Evolutionary conservation across 2,329 filamentous ascomycete species (phyloP).

Genomic region (Pseudocercospora crystallina): DNA sequence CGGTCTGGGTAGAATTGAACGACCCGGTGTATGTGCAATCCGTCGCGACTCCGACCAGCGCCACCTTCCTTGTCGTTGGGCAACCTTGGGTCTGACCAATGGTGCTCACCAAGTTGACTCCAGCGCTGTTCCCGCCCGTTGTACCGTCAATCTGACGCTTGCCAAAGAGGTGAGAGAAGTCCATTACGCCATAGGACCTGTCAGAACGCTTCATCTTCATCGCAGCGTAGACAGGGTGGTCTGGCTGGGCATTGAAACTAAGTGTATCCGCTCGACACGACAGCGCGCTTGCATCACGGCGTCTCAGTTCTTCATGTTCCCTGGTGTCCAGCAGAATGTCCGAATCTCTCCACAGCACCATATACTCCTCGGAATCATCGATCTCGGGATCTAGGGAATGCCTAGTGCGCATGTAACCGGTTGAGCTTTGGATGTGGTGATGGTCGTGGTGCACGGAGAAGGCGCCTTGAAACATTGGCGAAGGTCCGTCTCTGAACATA

Average conservation of each 20-base stretch:
- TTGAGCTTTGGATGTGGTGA: constrained; percentile 79
- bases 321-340: constrained; percentile 59
- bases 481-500: constrained; percentile 70
- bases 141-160: constrained; percentile 67
- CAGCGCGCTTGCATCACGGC: constrained; percentile 17
- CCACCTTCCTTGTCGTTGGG: constrained; percentile 85
- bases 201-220: constrained; percentile 54
- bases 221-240: constrained; percentile 63
- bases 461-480: constrained; percentile 84
- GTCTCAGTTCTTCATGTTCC: constrained; percentile 63
- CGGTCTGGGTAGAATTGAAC: constrained; percentile 66
- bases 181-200: constrained; percentile 59
- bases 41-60: constrained; percentile 85
- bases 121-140: constrained; percentile 71
- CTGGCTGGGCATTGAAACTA: constrained; percentile 71
- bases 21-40: constrained; percentile 82
- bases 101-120: constrained; percentile 72
- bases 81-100: constrained; percentile 86
- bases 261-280: constrained; percentile 73
- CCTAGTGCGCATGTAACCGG: constrained; percentile 71
- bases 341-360: constrained; percentile 91
- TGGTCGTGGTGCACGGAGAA: constrained; percentile 79
- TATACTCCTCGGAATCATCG: constrained; percentile 64
- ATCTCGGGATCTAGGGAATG: constrained; percentile 70
- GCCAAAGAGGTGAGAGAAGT: constrained; percentile 67